Conservation (phyloP, 78 protist genomes). For the Guillardia theta region DNA sequence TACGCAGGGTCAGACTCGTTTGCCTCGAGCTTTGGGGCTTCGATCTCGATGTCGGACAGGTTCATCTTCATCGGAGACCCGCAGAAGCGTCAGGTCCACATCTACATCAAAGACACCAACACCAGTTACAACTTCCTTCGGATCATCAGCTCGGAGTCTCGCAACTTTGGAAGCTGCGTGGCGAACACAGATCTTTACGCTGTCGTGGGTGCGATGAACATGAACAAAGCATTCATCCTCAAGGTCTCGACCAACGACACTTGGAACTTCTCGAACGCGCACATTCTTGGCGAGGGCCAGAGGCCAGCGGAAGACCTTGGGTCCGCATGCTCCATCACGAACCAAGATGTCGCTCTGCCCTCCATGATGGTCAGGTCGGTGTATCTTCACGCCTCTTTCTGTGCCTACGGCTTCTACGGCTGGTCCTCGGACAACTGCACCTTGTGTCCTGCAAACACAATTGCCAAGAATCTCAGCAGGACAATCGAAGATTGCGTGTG, state of each 20-base stretch:
- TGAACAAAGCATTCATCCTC: background rate
- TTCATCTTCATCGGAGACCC: background rate
- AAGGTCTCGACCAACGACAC: background rate
- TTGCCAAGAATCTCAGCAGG: background rate
- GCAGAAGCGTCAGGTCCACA: background rate
- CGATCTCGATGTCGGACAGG: background rate
- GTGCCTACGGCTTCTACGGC: background rate
- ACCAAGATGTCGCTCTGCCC: background rate
- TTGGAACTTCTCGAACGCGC: too few relatives aligned
- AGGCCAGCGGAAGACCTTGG: too few relatives aligned
- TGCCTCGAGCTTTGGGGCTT: too few relatives aligned
- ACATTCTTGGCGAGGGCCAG: too few relatives aligned
- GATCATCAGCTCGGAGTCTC: background rate
- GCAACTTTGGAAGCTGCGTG: background rate
- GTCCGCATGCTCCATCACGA: background rate
- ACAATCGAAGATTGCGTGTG: background rate
- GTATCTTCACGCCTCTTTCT: background rate
- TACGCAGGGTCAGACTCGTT: too few relatives aligned
- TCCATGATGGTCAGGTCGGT: background rate
- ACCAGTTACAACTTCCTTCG: background rate
- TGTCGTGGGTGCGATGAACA: background rate
- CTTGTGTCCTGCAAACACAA: background rate
- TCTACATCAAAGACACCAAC: background rate
- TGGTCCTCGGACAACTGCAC: background rate
- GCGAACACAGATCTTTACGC: slow-evolving; percentile 3